Evolutionary conservation across 2,329 filamentous ascomycete species (phyloP), one percentile per base, ranked within the genome.

Genomic region (Epichloe baconii): DNA sequence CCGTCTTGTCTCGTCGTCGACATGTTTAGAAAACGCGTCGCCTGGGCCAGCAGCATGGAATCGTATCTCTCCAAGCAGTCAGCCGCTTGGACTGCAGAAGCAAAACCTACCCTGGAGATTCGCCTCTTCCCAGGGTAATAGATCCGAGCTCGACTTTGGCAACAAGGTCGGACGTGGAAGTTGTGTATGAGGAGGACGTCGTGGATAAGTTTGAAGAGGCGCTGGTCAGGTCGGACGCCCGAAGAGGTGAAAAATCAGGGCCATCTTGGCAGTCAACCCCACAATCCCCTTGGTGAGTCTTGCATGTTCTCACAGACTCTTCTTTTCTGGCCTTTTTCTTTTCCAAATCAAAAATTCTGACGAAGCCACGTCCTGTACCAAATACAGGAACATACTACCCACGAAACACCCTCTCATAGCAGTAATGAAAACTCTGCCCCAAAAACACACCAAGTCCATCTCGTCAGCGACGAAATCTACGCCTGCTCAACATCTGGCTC

Each of bases 401-500:
- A 1, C 61, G 61, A n/a, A 60, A 66, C 5, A 68, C 68, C 0
- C 57, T 79, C 3, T 79, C 3, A 53, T 71, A 0, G 63, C 62
- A 6, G 61, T 76, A 21, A 70, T 79, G 67, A 57, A 59, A 3
- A 8, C 26, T 80, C 49, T 80, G 77, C 8, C 26, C 55, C 64
- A 75, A 49, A 67, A 66, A 41, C 66, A 41, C 66, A 78, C 53
- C 56, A 61, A 3, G 62, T 81, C 4, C 77, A 81, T 53, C 64
- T 80, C 44, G 69, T 81, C 56, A 74, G 72, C 54, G 78, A 82
- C 58, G 78, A 82, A 58, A 74, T 82, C 40, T 81, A 80, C 57
- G 78, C 72, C 10, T 64, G 74, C 38, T 76, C 74, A 1, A 66
- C 74, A 0, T 80, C 72, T 53, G 52, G 72, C 60, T 58, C 63